Conservation (phyloP, 257 asterid species). For the Fraxinus pennsylvanica region DNA sequence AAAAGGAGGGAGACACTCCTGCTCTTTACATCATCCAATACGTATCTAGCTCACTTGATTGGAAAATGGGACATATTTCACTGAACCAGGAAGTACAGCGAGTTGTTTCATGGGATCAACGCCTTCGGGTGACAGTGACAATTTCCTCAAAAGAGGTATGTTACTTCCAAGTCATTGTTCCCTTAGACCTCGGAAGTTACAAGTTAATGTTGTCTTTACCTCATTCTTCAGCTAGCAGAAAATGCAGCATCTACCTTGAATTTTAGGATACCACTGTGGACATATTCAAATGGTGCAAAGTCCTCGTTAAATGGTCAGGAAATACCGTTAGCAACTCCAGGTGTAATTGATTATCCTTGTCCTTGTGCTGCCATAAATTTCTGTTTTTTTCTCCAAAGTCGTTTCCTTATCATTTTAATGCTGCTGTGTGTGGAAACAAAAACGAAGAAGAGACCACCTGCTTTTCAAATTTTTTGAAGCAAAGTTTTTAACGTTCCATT, state of each 20-base stretch:
- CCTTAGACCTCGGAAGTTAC: not conserved
- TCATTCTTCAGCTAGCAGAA: conserved; percentile 37
- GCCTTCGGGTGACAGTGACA: conserved; percentile 49
- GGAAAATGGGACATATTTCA: conserved; percentile 54
- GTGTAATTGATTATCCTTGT: conserved; percentile 31
- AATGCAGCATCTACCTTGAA: conserved; percentile 45
- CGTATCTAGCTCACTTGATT: conserved; percentile 66
- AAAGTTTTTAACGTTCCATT: conserved; percentile 8
- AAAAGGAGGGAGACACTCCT: conserved; percentile 59
- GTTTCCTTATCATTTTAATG: not conserved
- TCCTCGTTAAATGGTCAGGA: conserved; percentile 50
- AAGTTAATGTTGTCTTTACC: not conserved
- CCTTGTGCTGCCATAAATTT: not conserved
- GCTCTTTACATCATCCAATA: conserved; percentile 74
- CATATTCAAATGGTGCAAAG: conserved; percentile 48
- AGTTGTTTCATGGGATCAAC: conserved; percentile 67
- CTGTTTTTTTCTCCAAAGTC: not conserved
- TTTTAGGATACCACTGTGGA: conserved; percentile 73
- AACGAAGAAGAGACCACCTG: not conserved
- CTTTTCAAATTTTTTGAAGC: not conserved
- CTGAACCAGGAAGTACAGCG: conserved; percentile 54
- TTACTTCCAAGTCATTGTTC: not conserved
- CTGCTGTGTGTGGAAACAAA: not conserved
- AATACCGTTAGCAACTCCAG: conserved; percentile 46
- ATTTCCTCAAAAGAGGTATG: conserved; percentile 44